These are phyloP conservation scores for Gamarada debralockiae DNA, from an alignment of 495 filamentous ascomycete species.

Conservation along the genomic window DNA sequence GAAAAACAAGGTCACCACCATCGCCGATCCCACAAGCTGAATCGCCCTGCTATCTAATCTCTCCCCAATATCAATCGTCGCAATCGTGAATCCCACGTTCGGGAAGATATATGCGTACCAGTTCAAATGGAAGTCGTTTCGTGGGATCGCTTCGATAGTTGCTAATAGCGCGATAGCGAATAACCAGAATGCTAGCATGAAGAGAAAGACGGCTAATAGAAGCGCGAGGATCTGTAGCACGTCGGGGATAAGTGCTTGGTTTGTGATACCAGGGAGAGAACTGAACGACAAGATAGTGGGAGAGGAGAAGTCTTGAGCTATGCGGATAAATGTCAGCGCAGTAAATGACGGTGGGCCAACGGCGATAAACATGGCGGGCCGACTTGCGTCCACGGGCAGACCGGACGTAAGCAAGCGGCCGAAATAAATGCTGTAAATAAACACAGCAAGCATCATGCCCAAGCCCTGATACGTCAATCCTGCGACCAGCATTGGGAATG, in stretches of 20 bases:
- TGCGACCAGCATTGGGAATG: no score
- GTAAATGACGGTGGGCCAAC: slow-evolving; percentile 68
- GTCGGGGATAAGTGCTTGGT: no score
- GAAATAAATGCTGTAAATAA: no score
- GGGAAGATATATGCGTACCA: slow-evolving; percentile 60
- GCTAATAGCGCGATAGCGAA: slow-evolving; percentile 48
- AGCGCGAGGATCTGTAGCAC: slow-evolving; percentile 49
- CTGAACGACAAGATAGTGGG: no score
- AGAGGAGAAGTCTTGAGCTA: no score
- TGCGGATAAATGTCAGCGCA: slow-evolving; percentile 59
- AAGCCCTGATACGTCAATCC: no score
- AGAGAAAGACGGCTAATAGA: slow-evolving; percentile 56
- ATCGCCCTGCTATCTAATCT: slow-evolving; percentile 38
- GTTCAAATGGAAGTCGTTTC: slow-evolving; percentile 47
- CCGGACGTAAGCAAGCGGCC: no score
- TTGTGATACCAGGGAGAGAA: no score
- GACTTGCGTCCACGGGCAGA: slow-evolving; percentile 22
- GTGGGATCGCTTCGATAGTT: slow-evolving; percentile 47
- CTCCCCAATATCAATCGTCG: slow-evolving; percentile 41
- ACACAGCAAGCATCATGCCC: no score
- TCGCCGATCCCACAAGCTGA: slow-evolving; percentile 41
- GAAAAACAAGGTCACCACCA: slow-evolving; percentile 50
- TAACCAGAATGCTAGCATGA: slow-evolving; percentile 72
- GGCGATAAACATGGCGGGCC: slow-evolving; percentile 63
- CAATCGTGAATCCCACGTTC: slow-evolving; percentile 52